phyloP scores from a whole-genome alignment of 441 rosid species.

The Hura crepitans region DNA sequence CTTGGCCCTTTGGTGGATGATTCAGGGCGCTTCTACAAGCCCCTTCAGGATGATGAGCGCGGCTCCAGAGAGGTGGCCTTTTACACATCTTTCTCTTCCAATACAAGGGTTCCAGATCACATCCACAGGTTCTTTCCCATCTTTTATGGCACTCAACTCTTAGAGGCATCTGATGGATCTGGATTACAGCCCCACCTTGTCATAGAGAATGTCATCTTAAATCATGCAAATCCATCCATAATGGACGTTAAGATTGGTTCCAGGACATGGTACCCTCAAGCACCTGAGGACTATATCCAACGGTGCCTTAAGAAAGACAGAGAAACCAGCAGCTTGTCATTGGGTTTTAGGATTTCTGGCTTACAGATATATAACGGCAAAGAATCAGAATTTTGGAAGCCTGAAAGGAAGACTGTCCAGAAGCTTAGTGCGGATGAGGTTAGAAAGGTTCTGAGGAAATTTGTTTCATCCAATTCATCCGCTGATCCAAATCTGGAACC shows the following conservation, averaged over 20 bases:
- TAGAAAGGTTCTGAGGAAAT: conserved; percentile 55
- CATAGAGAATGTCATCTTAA: conserved; percentile 53
- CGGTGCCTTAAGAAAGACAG: conserved; percentile 65
- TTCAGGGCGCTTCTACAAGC: conserved; percentile 86
- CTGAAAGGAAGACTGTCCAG: conserved; percentile 49
- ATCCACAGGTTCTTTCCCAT: conserved; percentile 66
- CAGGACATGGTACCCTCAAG: conserved; percentile 90
- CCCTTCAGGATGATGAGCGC: conserved; percentile 66
- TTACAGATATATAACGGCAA: conserved; percentile 46
- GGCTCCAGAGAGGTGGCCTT: conserved; percentile 66
- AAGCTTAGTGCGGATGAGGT: conserved; percentile 47
- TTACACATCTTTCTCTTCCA: conserved; percentile 61
- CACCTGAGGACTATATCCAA: conserved; percentile 62
- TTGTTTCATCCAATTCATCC: conserved; percentile 67
- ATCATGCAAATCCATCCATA: conserved; percentile 47
- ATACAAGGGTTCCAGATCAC: conserved; percentile 55
- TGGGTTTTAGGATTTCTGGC: conserved; percentile 87
- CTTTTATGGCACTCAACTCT: conserved; percentile 61
- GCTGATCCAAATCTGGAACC: conserved; percentile 33
- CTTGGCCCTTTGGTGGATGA: conserved; percentile 85
- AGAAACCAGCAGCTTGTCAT: conserved; percentile 40
- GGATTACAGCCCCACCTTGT: conserved; percentile 59
- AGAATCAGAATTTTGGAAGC: conserved; percentile 60
- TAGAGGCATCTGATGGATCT: conserved; percentile 84
- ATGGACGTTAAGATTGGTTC: conserved; percentile 92